Evolutionary conservation across 345 rosid genomes (phyloP).

Genomic region (Hibiscus syriacus): DNA sequence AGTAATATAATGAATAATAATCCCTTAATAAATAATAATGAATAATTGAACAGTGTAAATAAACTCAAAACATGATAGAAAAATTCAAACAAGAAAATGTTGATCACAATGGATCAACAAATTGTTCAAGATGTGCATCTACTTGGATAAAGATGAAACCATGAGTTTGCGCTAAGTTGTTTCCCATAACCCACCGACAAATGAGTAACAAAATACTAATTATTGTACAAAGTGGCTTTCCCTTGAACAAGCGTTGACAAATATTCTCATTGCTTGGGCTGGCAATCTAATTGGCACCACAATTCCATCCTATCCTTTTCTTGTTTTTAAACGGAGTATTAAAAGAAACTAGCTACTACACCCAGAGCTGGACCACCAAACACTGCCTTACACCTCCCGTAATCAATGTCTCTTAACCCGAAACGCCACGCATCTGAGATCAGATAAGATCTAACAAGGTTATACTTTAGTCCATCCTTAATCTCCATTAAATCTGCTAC

Average conservation of each 20-base stretch:
- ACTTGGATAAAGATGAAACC: too few species aligned
- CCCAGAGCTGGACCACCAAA: not conserved
- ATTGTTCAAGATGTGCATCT: too few species aligned
- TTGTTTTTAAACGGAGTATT: slow-evolving; percentile 8
- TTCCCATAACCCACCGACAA: too few species aligned
- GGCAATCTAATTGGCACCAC: not conserved
- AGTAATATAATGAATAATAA: too few species aligned
- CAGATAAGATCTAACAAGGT: not conserved
- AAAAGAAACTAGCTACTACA: not conserved
- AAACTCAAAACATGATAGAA: too few species aligned
- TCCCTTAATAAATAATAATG: too few species aligned
- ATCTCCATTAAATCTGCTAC: not conserved
- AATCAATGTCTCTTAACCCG: not conserved
- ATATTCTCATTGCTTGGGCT: not conserved
- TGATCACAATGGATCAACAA: too few species aligned
- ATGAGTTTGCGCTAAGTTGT: too few species aligned
- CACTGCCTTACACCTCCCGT: not conserved
- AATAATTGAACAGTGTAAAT: too few species aligned
- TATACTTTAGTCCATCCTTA: not conserved
- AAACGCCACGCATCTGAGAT: not conserved
- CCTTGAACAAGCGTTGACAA: not conserved
- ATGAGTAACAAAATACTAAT: too few species aligned
- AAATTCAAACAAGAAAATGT: too few species aligned
- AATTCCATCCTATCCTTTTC: slow-evolving; percentile 1
- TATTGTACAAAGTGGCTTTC: not conserved